Base-by-base conservation (phyloP, 805 yeast species). In the Saccharomycopsis olivae region DNA sequence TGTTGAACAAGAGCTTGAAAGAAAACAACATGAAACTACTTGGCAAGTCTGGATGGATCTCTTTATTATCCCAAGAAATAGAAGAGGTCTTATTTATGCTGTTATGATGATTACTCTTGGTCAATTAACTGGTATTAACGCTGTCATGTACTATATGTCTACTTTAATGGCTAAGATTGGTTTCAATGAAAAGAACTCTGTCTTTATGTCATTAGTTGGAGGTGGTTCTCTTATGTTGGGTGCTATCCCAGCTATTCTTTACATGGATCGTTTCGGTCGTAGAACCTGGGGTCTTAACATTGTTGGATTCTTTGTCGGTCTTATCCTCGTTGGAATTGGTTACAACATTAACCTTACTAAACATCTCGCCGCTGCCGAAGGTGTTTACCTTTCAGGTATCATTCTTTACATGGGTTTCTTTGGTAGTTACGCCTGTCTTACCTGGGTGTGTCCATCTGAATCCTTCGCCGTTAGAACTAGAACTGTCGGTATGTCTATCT, bases 391-490 rank as follows among this genome's bases (percentile, higher is more conserved):
- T 42, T 64, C 80, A 0, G 84, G 84, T 47, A 62, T 76, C 49
- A 72, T 77, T 40, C 54, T 77, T 16, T 77, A 77, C 59, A 72
- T 73, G 75, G 69, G 68, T 39, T 75, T 75, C 66, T 77, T 76
- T 43, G 85, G 83, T 41, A 65, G 78, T 6, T 76, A 76, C 51
- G 73, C 83, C 14, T 69, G 77, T 46, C 65, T 76, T 52, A 75
- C 84, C 1, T 78, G 81, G 80, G 83, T 77, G 25, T 56, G 73
- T 41, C 83, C 83, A 2, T 67, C 84, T 3, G 85, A 77, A 53
- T 69, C 73, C 14, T 78, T 71, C 54, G 75, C 74, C 30, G 59
- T 72, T 46, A 65, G 71, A 43, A 65, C 78, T 35, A 69, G 82
- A 58, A 68, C 80, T 13, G 61, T 71, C 45, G 83, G 84, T 48